A percentile compares a stretch with the other conserved stretches of the same genome.
Evolutionary conservation across 73 alveolate genomes (phyloP).

Genomic region (Tetrahymena elliotti): DNA sequence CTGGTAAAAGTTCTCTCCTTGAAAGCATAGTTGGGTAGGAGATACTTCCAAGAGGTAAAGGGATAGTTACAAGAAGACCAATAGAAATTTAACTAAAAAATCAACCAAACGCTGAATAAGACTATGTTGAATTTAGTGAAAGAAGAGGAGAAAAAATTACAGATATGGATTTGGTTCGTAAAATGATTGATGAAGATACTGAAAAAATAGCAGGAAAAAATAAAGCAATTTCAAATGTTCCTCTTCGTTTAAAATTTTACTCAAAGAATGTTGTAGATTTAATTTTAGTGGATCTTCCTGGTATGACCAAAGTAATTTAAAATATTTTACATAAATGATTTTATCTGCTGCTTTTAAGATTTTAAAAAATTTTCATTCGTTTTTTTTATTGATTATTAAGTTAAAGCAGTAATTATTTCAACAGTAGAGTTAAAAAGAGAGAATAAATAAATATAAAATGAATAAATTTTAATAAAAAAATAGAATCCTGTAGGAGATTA

Average conservation of each 20-base stretch:
- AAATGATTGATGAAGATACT: constrained; percentile 74
- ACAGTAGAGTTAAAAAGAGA: neutral
- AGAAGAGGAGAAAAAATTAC: constrained; percentile 50
- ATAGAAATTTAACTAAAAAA: constrained; percentile 56
- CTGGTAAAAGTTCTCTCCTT: constrained; percentile 89
- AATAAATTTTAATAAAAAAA: neutral
- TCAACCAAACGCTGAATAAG: constrained; percentile 5
- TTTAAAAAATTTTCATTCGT: neutral
- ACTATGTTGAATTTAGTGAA: constrained; percentile 67
- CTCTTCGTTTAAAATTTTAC: constrained; percentile 68
- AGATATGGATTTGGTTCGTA: constrained; percentile 64
- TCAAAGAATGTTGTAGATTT: constrained; percentile 86
- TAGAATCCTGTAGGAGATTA: constrained; percentile 81
- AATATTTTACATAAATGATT: neutral
- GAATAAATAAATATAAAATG: neutral
- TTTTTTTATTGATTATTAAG: neutral
- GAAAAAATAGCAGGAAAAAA: constrained; percentile 61
- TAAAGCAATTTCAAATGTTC: constrained; percentile 64
- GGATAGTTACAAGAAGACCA: constrained; percentile 96
- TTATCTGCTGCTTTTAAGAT: no score
- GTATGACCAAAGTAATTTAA: constrained; percentile 68
- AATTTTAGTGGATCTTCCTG: constrained; percentile 96
- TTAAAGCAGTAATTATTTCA: neutral
- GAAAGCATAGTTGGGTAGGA: constrained; percentile 93
- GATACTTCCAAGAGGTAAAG: constrained; percentile 92